Percentiles rank a stretch among this genome's conserved stretches.
Evolutionary conservation across 495 filamentous ascomycete species (phyloP).

Genomic region (Aspergillus olivimuriae): DNA sequence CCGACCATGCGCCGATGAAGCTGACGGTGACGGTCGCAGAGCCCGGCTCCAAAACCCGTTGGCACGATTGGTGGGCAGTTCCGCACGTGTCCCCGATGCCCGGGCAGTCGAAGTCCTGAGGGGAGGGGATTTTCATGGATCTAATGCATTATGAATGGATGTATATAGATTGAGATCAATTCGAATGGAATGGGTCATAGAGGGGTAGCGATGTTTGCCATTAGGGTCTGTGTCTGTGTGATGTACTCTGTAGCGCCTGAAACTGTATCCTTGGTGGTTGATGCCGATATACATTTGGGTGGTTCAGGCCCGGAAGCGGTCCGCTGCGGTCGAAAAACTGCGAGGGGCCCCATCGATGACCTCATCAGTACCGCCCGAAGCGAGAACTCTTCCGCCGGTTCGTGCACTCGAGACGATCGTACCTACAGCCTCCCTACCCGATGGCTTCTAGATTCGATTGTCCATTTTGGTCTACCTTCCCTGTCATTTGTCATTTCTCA

Average conservation of each 20-base stretch:
- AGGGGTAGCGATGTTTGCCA: no score
- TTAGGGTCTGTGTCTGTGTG: no score
- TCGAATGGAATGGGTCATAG: no score
- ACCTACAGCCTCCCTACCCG: background rate
- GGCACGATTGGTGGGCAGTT: conserved; percentile 77
- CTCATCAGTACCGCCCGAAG: background rate
- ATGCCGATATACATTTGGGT: background rate
- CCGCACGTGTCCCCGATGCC: conserved; percentile 47
- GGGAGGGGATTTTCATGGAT: background rate
- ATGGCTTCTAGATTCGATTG: background rate
- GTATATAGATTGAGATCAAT: no score
- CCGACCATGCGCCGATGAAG: conserved; percentile 16
- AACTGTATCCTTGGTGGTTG: background rate
- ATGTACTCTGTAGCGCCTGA: no score
- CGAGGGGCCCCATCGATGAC: background rate
- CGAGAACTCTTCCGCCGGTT: conserved; percentile 1
- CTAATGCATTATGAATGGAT: background rate
- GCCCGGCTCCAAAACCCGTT: conserved; percentile 43
- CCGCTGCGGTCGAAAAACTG: background rate
- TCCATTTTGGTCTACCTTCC: background rate
- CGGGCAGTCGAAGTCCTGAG: conserved; percentile 3
- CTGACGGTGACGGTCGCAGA: conserved; percentile 48
- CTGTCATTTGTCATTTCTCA: background rate
- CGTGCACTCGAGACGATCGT: background rate
- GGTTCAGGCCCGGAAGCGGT: background rate